phyloP scores from a whole-genome alignment of 129 eudicot species.

The Tagetes patula region DNA sequence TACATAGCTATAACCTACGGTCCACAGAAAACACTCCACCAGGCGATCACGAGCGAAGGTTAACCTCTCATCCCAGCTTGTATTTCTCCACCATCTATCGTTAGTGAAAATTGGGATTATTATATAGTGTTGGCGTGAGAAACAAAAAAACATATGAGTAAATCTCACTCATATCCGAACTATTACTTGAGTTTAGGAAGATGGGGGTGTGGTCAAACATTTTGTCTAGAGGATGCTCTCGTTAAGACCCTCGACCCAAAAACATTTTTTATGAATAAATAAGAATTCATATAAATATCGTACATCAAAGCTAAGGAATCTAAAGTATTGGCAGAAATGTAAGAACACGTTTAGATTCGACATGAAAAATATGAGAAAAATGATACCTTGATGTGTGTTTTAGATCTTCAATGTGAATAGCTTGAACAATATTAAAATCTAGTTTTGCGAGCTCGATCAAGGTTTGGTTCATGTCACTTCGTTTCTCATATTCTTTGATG shows the following conservation, averaged over 20 bases:
- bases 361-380: neutral
- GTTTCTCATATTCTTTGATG: conserved; percentile 10
- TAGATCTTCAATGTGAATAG: conserved; percentile 27
- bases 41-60: conserved; percentile 46
- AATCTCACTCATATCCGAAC: too few species aligned
- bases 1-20: conserved; percentile 26
- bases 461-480: conserved; percentile 3
- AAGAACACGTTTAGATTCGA: too few species aligned
- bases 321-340: too few species aligned
- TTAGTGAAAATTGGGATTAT: neutral
- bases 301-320: too few species aligned
- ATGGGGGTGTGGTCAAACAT: too few species aligned
- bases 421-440: conserved; percentile 32
- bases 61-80: conserved; percentile 26
- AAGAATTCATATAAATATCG: too few species aligned
- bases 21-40: conserved; percentile 41
- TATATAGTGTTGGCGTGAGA: neutral
- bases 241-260: too few species aligned
- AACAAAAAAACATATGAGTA: too few species aligned
- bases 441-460: conserved; percentile 29
- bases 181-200: too few species aligned
- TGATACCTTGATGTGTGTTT: conserved; percentile 33
- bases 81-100: conserved; percentile 46
- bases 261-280: too few species aligned
- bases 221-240: too few species aligned